phyloP scores from a whole-genome alignment of 2,329 filamentous ascomycete genomes.

The Hirsutella rhossiliensis region DNA sequence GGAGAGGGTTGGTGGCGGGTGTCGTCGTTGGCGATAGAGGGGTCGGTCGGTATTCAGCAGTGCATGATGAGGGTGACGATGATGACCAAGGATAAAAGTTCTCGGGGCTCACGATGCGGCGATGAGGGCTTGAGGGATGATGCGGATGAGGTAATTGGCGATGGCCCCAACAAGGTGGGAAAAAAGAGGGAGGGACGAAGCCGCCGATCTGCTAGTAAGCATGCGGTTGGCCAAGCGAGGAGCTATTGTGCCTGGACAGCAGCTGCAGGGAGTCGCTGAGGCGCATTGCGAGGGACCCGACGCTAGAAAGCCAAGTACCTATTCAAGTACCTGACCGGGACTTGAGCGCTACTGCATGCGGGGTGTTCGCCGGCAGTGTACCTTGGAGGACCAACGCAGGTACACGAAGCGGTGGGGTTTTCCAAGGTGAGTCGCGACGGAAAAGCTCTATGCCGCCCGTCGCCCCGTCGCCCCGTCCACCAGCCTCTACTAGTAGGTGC shows the following conservation, averaged over 20 bases:
- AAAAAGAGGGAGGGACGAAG: neutral
- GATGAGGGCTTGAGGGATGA: neutral
- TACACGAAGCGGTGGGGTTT: neutral
- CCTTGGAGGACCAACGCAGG: neutral
- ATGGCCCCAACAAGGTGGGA: neutral
- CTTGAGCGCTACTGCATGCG: neutral
- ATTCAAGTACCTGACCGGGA: neutral
- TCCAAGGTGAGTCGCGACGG: neutral
- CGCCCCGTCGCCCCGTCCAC: slow-evolving; percentile 3
- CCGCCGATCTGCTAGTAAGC: neutral
- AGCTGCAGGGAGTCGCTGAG: slow-evolving; percentile 1
- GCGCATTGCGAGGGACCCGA: neutral
- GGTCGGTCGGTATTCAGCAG: neutral
- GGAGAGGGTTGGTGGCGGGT: neutral
- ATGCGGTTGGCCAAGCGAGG: neutral
- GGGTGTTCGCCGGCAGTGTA: neutral
- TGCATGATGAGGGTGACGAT: neutral
- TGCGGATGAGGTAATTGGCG: neutral
- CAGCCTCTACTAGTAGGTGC: neutral
- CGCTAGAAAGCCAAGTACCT: neutral
- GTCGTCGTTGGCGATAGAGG: neutral
- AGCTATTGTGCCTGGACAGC: neutral
- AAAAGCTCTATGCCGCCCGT: neutral
- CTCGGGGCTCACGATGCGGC: neutral
- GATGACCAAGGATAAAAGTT: neutral